Base-by-base conservation (phyloP, 352 stramenopile genomes). In the Globisporangium acanthophoron region DNA sequence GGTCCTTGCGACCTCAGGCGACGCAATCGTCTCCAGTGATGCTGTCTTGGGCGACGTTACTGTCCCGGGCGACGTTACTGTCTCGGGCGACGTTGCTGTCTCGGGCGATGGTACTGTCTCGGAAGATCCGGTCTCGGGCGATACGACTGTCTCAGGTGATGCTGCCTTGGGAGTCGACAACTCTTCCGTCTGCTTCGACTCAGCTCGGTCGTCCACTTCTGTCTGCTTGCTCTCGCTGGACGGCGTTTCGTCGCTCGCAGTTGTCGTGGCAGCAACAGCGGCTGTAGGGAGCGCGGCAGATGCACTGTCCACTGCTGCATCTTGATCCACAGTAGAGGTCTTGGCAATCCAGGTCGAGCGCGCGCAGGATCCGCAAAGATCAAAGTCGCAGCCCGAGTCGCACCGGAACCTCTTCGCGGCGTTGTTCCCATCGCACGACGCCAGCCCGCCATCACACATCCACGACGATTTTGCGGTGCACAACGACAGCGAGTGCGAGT, bases 331-430 rank as follows among this genome's bases (percentile, higher is more conserved):
- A 15, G 45, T 56, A 18, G 51, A 7, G 15, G 67, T 48, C 50
- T 74, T 73, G 24, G 56, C 60, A 35, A 71, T 69, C 31, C 84
- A 44, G 9, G 73, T 86, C 18, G 62, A 67, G 20, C 66, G 61
- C 12, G 88, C 51, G 43, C 83, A 92, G 6, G 69, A 64, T 27
- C 87, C 74, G 31, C 83, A 92, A 54, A 92, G 69, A 60, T 92
- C 83, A 54, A 80, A 92, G 52, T 92, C 83, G 59, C 83, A 92
- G 8, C 77, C 72, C 52, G 64, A 57, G 24, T 80, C 69, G 41
- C 83, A 92, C 1, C 80, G 80, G 64, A 83, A 92, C 47, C 83
- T 64, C 33, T 78, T 70, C 11, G 63, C 55, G 24, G 69, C 70
- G 31, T 87, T 87, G 45, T 83, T 74, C 3, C 83, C 80, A 31